A percentile compares a stretch with the other conserved stretches of the same genome.
Conservation (phyloP, 306 rosid genomes). For the Potentilla sterilis region DNA sequence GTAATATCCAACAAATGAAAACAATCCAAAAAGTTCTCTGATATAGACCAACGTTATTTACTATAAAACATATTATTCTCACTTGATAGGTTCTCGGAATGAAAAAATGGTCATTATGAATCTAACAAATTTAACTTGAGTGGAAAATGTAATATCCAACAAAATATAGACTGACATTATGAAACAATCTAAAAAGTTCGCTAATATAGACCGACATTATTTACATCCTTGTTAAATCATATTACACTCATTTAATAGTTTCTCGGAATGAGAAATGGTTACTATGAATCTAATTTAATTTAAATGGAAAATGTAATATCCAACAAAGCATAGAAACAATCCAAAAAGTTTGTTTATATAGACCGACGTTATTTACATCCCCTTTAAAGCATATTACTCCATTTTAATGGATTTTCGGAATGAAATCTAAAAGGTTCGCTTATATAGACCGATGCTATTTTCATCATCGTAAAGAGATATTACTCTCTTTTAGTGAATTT, state of each 20-base stretch:
- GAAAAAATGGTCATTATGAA: background rate
- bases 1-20: background rate
- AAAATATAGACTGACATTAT: too few relatives aligned
- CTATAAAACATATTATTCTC: background rate
- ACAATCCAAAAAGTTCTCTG: background rate
- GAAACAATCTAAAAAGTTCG: background rate
- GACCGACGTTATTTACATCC: background rate
- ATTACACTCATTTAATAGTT: background rate
- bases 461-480: rapidly evolving
- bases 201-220: background rate
- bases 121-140: background rate
- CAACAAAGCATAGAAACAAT: background rate
- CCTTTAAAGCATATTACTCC: background rate
- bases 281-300: background rate
- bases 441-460: background rate
- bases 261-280: background rate
- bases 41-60: background rate
- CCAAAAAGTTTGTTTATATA: background rate
- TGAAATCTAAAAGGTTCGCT: background rate
- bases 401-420: background rate
- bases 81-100: background rate
- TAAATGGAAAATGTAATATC: background rate
- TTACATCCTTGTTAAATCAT: rapidly evolving
- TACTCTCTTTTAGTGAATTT: background rate
- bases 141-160: background rate